These are phyloP conservation scores for Platanthera zijinensis DNA, from an alignment of 106 monocot genomes.

Conservation along the genomic window DNA sequence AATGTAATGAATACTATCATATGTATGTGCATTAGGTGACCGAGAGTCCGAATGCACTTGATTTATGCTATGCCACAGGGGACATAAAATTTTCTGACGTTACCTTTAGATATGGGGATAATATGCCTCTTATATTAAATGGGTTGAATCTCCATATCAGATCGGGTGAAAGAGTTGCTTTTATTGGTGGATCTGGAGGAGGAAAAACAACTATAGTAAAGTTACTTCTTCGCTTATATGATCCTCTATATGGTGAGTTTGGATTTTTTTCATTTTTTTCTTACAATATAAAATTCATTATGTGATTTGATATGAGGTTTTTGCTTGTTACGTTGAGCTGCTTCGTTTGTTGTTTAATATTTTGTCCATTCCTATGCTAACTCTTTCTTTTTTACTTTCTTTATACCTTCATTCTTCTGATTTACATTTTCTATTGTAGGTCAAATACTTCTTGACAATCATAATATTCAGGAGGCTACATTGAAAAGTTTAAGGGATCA, in stretches of 20 bases:
- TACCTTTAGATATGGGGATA: conserved; percentile 64
- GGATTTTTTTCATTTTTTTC: not conserved
- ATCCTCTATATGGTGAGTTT: conserved; percentile 55
- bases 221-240: conserved; percentile 71
- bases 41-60: conserved; percentile 57
- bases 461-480: conserved; percentile 47
- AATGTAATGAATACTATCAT: not conserved
- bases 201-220: conserved; percentile 78
- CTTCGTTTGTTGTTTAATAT: not conserved
- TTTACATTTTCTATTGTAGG: conserved; percentile 23
- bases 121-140: conserved; percentile 50
- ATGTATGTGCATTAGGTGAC: conserved; percentile 29
- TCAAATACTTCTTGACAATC: conserved; percentile 54
- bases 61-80: conserved; percentile 36
- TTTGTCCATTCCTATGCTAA: not conserved
- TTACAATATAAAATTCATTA: not conserved
- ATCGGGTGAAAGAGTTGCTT: conserved; percentile 66
- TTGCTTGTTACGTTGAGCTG: not conserved
- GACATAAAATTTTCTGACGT: conserved; percentile 76
- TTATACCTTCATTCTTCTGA: not conserved
- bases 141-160: conserved; percentile 59
- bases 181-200: conserved; percentile 82
- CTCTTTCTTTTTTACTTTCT: not conserved
- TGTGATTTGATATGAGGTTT: not conserved
- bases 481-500: conserved; percentile 62